phyloP scores from a whole-genome alignment of 2,329 filamentous ascomycete species.

The Didymella pinodella region DNA sequence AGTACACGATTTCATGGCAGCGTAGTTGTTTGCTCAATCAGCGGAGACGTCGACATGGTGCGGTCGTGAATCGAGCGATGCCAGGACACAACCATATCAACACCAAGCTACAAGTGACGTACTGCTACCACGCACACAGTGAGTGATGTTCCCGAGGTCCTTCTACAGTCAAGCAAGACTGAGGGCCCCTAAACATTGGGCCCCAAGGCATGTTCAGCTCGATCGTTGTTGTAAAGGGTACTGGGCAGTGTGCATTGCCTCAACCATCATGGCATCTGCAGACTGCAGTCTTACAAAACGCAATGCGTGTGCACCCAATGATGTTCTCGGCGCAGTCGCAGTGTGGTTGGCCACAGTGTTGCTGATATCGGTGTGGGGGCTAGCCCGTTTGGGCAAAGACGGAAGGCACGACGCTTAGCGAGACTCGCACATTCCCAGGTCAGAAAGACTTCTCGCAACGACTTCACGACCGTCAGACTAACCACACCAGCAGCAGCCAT shows the following conservation, averaged over 20 bases:
- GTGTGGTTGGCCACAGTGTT: background rate
- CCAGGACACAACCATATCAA: background rate
- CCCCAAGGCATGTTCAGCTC: background rate
- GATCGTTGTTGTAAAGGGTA: background rate
- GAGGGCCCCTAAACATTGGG: background rate
- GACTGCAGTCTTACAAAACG: background rate
- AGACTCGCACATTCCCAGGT: slow-evolving; percentile 5
- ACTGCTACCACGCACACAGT: background rate
- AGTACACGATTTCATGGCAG: background rate
- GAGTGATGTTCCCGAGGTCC: background rate
- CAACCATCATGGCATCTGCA: background rate
- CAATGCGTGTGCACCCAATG: background rate
- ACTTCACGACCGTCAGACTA: slow-evolving; percentile 26
- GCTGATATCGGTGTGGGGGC: slow-evolving; percentile 6
- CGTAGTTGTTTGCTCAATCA: background rate
- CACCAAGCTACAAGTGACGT: background rate
- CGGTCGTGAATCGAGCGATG: background rate
- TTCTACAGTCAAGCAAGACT: background rate
- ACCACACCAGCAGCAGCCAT: slow-evolving; percentile 58
- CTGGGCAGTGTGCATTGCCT: background rate
- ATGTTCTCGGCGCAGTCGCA: background rate
- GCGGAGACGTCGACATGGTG: background rate
- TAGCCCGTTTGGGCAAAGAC: slow-evolving; percentile 6
- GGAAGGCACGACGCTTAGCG: slow-evolving; percentile 1
- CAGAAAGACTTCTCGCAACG: too few species aligned